These are phyloP conservation scores for Coemansia sp. DNA, from an alignment of 192 early-diverging fungal species.

Conservation along the genomic window DNA sequence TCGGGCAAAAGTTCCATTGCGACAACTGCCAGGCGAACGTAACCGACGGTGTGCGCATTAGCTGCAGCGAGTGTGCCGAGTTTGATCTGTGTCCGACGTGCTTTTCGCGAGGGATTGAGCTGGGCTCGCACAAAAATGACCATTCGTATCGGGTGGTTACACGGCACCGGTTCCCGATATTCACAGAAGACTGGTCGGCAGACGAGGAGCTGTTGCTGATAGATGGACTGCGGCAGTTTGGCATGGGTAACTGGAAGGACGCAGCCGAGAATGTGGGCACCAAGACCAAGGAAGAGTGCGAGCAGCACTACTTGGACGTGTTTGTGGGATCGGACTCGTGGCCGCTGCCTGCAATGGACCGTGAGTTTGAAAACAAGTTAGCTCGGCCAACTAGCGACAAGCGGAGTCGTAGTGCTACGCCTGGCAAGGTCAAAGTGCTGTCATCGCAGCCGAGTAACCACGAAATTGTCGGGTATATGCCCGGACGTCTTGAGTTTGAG, in stretches of 20 bases:
- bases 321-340: slow-evolving; percentile 75
- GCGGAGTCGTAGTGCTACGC: slow-evolving; percentile 20
- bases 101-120: slow-evolving; percentile 82
- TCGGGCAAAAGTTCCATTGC: slow-evolving; percentile 64
- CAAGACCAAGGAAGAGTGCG: slow-evolving; percentile 83
- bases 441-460: slow-evolving; percentile 88
- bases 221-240: slow-evolving; percentile 86
- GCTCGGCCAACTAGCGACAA: slow-evolving; percentile 17
- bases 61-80: slow-evolving; percentile 80
- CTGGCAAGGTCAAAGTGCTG: slow-evolving; percentile 61
- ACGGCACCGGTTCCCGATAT: slow-evolving; percentile 75
- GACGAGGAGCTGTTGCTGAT: slow-evolving; percentile 95
- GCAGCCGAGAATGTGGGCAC: slow-evolving; percentile 91
- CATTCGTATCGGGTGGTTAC: slow-evolving; percentile 89
- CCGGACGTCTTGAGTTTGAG: slow-evolving; percentile 93
- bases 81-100: slow-evolving; percentile 95
- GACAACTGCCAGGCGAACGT: slow-evolving; percentile 89
- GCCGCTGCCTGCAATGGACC: slow-evolving; percentile 82
- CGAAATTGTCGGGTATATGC: slow-evolving; percentile 98
- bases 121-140: slow-evolving; percentile 73
- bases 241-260: slow-evolving; percentile 97
- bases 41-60: slow-evolving; percentile 84
- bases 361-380: slow-evolving; percentile 59
- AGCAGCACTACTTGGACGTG: slow-evolving; percentile 83
- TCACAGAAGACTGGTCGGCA: slow-evolving; percentile 88